Percentiles rank a stretch among this genome's conserved stretches.
These are phyloP conservation scores for Paramecium bursaria DNA, from an alignment of 73 alveolate genomes.

Conservation along the genomic window DNA sequence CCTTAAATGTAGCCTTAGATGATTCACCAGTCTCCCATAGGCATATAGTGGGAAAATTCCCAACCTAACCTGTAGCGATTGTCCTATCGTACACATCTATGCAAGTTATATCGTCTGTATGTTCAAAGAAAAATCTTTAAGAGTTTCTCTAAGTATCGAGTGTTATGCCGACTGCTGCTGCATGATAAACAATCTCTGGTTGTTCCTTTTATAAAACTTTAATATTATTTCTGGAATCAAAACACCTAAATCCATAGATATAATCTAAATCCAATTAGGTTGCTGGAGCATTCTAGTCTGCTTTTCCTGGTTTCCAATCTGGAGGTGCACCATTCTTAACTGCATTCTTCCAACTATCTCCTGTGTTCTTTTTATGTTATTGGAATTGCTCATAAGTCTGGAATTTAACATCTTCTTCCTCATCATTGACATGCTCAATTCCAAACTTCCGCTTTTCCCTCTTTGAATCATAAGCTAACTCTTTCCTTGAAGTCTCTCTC, in stretches of 20 bases:
- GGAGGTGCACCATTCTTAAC: constrained; percentile 78
- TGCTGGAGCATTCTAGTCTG: constrained; percentile 93
- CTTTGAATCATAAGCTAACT: constrained; percentile 55
- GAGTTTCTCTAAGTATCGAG: constrained; percentile 77
- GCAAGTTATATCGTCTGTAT: constrained; percentile 94
- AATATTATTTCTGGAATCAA: constrained; percentile 95
- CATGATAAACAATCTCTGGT: constrained; percentile 90
- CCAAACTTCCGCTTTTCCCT: constrained; percentile 69
- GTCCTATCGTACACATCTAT: constrained; percentile 86
- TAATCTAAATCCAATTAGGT: constrained; percentile 91
- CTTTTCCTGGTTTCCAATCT: constrained; percentile 81
- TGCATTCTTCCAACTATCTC: constrained; percentile 65
- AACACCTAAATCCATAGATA: constrained; percentile 97
- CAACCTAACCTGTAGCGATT: constrained; percentile 93
- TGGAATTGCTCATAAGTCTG: background rate
- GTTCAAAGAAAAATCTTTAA: constrained; percentile 87
- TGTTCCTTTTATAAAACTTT: constrained; percentile 78
- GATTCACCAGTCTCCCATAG: constrained; percentile 93
- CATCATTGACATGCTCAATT: constrained; percentile 74
- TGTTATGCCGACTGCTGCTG: constrained; percentile 95
- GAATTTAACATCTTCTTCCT: constrained; percentile 69
- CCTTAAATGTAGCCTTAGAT: constrained; percentile 83
- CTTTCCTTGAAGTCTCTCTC: constrained; percentile 71
- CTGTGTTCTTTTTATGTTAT: background rate
- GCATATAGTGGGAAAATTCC: constrained; percentile 88